Conservation (phyloP, 768 basidiomycete genomes). For the Boletus rex-veris region DNA sequence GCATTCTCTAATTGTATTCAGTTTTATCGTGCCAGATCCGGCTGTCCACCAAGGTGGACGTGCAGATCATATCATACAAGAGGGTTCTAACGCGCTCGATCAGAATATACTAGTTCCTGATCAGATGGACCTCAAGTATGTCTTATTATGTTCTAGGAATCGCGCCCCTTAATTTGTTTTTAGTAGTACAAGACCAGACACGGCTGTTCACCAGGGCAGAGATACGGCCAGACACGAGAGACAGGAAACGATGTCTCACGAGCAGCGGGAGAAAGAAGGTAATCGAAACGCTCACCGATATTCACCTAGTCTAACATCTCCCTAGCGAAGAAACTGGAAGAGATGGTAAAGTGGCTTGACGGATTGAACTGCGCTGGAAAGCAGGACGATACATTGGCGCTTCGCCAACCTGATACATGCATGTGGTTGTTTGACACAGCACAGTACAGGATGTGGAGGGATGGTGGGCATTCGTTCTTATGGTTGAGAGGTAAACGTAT, state of each 20-base stretch:
- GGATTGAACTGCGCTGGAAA: not conserved
- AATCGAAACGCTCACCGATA: too few species aligned
- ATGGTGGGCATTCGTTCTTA: not conserved
- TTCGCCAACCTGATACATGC: not conserved
- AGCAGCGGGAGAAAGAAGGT: not conserved
- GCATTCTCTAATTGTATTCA: too few species aligned
- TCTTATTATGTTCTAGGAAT: not conserved
- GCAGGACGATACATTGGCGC: not conserved
- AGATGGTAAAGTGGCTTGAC: not conserved
- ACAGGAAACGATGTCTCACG: not conserved
- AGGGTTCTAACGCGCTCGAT: too few species aligned
- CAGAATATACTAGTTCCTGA: too few species aligned
- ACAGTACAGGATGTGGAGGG: not conserved
- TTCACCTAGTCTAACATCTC: too few species aligned
- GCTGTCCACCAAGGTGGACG: too few species aligned
- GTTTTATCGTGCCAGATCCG: too few species aligned
- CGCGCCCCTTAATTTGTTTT: not conserved
- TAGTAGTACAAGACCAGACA: not conserved
- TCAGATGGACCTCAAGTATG: not conserved
- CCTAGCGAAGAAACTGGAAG: not conserved
- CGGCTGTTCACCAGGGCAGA: not conserved
- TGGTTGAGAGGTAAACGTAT: conserved; percentile 2
- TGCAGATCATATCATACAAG: too few species aligned
- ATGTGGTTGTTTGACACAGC: not conserved
- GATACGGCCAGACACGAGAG: too few species aligned